Conservation (phyloP, 192 early-diverging fungal species). For the Backusella tarrabulga region DNA sequence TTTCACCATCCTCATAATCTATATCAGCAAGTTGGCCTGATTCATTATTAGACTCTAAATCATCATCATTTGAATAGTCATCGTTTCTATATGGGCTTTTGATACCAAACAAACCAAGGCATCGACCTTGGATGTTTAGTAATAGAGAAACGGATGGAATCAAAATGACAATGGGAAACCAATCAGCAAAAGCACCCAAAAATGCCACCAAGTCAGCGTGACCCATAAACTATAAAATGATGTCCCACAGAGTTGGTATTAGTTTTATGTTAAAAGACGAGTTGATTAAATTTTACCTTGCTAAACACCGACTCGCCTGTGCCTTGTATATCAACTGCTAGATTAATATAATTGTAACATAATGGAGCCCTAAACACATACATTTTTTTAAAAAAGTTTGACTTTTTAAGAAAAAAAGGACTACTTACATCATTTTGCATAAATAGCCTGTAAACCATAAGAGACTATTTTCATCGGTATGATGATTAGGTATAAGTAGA, state of each 20-base stretch:
- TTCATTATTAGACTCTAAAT: constrained; percentile 24
- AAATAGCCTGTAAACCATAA: constrained; percentile 94
- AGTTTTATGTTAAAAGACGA: not conserved
- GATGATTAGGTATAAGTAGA: constrained; percentile 87
- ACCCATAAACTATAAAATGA: constrained; percentile 61
- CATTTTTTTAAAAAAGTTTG: constrained; percentile 38
- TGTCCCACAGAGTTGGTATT: not conserved
- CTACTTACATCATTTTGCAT: constrained; percentile 68
- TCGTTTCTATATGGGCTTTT: constrained; percentile 38
- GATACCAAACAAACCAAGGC: constrained; percentile 63
- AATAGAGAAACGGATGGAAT: constrained; percentile 72
- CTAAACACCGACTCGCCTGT: constrained; percentile 43
- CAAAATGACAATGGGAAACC: constrained; percentile 85
- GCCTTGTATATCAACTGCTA: constrained; percentile 48
- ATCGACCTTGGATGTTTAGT: constrained; percentile 82
- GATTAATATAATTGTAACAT: constrained; percentile 93
- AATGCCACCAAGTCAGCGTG: constrained; percentile 87
- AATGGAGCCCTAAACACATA: constrained; percentile 56
- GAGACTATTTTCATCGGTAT: constrained; percentile 88
- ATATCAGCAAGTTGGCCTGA: constrained; percentile 8
- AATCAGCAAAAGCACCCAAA: constrained; percentile 85
- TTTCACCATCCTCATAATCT: constrained; percentile 33
- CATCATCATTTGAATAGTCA: constrained; percentile 29
- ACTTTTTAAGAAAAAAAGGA: constrained; percentile 7
- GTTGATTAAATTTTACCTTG: constrained; percentile 28